phyloP scores from a whole-genome alignment of 1,284 basidiomycete species.

The Wallemia mellicola region DNA sequence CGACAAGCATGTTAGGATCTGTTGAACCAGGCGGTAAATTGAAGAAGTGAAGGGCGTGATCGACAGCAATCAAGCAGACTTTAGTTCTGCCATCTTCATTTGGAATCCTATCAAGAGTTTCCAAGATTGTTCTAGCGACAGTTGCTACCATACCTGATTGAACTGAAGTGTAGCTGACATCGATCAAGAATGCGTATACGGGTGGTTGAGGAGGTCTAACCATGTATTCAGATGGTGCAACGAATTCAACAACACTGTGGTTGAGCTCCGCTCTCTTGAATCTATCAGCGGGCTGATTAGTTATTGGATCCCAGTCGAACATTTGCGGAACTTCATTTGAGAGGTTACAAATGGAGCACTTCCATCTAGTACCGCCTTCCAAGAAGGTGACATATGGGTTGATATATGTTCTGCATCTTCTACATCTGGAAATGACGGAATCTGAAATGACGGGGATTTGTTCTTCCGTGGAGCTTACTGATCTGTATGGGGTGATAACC shows the following conservation, averaged over 20 bases:
- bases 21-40: conserved; percentile 28
- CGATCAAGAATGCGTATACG: conserved; percentile 88
- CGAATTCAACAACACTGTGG: conserved; percentile 73
- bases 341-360: conserved; percentile 97
- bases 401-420: conserved; percentile 91
- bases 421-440: conserved; percentile 85
- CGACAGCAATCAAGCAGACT: conserved; percentile 73
- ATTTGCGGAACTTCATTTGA: conserved; percentile 95
- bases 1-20: conserved; percentile 82
- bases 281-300: conserved; percentile 78
- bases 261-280: conserved; percentile 86
- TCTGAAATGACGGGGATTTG: conserved; percentile 68
- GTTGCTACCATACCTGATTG: conserved; percentile 92
- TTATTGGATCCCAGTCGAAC: conserved; percentile 89
- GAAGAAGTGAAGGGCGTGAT: conserved; percentile 87
- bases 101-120: conserved; percentile 78
- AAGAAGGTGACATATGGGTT: conserved; percentile 97
- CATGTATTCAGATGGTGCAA: conserved; percentile 98
- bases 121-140: conserved; percentile 76
- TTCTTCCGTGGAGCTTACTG: conserved; percentile 27
- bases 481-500: conserved; percentile 71
- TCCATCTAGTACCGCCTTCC: conserved; percentile 94
- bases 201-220: conserved; percentile 81
- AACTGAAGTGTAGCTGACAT: conserved; percentile 73
- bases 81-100: conserved; percentile 83